Evolutionary conservation across 179 eudicot genomes (phyloP).

Genomic region (Beta macrorhiza): DNA sequence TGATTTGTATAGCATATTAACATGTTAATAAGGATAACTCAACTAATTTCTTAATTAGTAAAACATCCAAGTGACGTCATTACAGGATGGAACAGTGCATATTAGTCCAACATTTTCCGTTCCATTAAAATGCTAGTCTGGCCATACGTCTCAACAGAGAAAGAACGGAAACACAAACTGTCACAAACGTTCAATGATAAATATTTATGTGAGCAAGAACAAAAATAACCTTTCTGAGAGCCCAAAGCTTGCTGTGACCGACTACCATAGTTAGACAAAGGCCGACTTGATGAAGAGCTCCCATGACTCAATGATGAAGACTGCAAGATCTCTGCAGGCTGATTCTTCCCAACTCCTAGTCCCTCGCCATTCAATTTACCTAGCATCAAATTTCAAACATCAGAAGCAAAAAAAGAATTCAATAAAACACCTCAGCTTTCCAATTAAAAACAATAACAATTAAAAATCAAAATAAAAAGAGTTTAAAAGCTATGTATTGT

Average conservation of each 20-base stretch:
- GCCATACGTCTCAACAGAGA: neutral
- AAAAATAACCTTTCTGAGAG: conserved; percentile 31
- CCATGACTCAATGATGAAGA: conserved; percentile 23
- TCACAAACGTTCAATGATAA: neutral
- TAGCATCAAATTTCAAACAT: conserved; percentile 15
- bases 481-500: too few species aligned
- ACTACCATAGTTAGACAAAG: conserved; percentile 36
- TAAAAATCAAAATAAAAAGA: too few species aligned
- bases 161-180: neutral
- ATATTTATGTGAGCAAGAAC: conserved; percentile 7
- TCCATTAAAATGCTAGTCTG: neutral
- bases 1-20: neutral
- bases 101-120: neutral
- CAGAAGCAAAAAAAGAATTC: conserved; percentile 5
- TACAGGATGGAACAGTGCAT: neutral
- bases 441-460: neutral
- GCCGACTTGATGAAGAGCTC: conserved; percentile 30
- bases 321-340: conserved; percentile 22
- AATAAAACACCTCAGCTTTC: neutral
- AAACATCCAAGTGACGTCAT: neutral
- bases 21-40: neutral
- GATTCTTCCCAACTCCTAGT: conserved; percentile 27
- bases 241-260: conserved; percentile 31
- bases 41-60: neutral
- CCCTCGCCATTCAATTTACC: conserved; percentile 33